Evolutionary conservation across 768 basidiomycete genomes (phyloP), one percentile per base, ranked within the genome.

Genomic region (Russula brevipes): DNA sequence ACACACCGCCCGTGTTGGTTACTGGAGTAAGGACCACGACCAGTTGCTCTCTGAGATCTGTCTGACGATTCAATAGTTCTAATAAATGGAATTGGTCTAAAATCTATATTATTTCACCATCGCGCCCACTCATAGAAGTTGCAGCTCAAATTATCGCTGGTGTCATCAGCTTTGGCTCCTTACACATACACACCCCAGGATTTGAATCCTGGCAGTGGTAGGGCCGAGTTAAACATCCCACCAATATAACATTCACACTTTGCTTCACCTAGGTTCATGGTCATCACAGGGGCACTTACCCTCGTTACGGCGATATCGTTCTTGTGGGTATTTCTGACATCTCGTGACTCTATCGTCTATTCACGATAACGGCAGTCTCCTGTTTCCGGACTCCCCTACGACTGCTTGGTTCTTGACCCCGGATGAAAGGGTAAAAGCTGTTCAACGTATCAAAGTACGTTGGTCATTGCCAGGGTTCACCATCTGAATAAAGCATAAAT

Each of bases 131-230:
- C n/a, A 57, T 39, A 33, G 3, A 36, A 5, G 50, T 57, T 60
- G 30, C 61, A 86, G 87, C 88, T 7, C 85, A 86, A 72, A 88
- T 89, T 41, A 81, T 89, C 42, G 78, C 81, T 19, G 87, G 85
- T 1, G 87, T 90, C 70, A 80, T 82, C 56, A 82, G 84, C 67
- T 89, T 87, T 71, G 88, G 87, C 7, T 70, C 79, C 0, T 70
- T 88, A 33, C 87, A 88, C 54, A 87, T 87, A 64, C 73, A 80
- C 39, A 85, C 85, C 0, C 55, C 62, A 12, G 70, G 73, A 2
- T 85, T 89, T 54, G 82, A 83, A 60, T 86, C 87, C 0, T 89
- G 88, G 87, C 86, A 88, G 77, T 89, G 88, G 88, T 79, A 65
- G 24, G 52, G 70, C 65, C 50, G 24, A 50, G 24, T 14, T 45